phyloP scores from a whole-genome alignment of 2,329 filamentous ascomycete genomes.

The Colletotrichum magnum region DNA sequence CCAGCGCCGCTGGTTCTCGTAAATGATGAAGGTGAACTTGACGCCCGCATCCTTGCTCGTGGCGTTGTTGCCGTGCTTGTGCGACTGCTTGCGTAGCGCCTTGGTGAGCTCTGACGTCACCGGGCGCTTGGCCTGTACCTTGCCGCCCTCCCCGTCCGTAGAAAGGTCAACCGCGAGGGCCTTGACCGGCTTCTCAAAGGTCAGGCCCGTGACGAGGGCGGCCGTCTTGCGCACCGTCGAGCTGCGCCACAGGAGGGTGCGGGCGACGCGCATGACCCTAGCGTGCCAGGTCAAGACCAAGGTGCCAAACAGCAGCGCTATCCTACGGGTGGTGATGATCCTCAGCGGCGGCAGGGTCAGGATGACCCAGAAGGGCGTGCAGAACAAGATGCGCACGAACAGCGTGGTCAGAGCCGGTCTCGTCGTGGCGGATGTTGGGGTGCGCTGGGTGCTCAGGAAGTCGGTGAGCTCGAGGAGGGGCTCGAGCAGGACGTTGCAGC shows the following conservation, averaged over 20 bases:
- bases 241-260: slow-evolving; percentile 93
- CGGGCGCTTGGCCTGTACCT: slow-evolving; percentile 50
- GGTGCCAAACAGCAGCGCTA: slow-evolving; percentile 89
- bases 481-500: slow-evolving; percentile 93
- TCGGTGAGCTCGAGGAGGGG: slow-evolving; percentile 91
- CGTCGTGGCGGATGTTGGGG: slow-evolving; percentile 91
- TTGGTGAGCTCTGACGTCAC: slow-evolving; percentile 63
- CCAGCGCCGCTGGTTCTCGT: slow-evolving; percentile 97
- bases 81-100: slow-evolving; percentile 53
- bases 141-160: slow-evolving; percentile 27
- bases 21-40: slow-evolving; percentile 95
- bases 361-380: slow-evolving; percentile 89
- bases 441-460: slow-evolving; percentile 91
- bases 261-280: slow-evolving; percentile 84
- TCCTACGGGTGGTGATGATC: slow-evolving; percentile 88
- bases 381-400: slow-evolving; percentile 88
- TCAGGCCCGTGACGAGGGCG: slow-evolving; percentile 83
- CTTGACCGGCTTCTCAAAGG: slow-evolving; percentile 70
- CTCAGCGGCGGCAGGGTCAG: slow-evolving; percentile 86
- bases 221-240: slow-evolving; percentile 78
- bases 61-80: slow-evolving; percentile 47
- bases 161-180: slow-evolving; percentile 41
- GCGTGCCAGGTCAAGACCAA: slow-evolving; percentile 93
- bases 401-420: slow-evolving; percentile 90
- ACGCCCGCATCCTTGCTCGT: slow-evolving; percentile 80